Percentiles rank a stretch among this genome's conserved stretches.
Conservation (phyloP, 2,329 filamentous ascomycete genomes). For the Exophiala phaeomuriformis region DNA sequence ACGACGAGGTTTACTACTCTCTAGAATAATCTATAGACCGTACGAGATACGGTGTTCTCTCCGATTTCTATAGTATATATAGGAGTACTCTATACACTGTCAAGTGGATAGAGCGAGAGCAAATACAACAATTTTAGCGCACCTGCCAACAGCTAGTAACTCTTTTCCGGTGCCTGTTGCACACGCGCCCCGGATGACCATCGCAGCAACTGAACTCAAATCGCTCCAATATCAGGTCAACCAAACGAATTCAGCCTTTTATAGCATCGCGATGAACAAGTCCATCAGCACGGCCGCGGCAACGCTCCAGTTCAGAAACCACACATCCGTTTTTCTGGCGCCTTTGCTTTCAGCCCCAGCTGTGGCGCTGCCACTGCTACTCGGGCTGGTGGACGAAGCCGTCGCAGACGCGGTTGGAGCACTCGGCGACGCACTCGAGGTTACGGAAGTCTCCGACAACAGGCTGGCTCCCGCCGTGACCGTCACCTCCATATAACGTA, state of each 20-base stretch:
- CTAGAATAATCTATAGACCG: too few species aligned
- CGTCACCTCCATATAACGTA: conserved; percentile 11
- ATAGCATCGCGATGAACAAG: conserved; percentile 1
- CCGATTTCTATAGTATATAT: too few species aligned
- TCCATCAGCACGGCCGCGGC: conserved; percentile 10
- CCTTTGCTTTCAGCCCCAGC: neutral
- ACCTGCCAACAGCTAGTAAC: too few species aligned
- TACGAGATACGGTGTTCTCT: too few species aligned
- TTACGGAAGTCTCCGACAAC: neutral
- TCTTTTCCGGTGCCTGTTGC: too few species aligned
- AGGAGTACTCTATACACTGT: too few species aligned
- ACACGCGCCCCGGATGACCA: too few species aligned
- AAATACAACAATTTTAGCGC: too few species aligned
- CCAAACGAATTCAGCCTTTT: neutral
- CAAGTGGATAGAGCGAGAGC: too few species aligned
- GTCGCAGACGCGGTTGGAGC: neutral
- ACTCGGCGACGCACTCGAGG: conserved; percentile 2
- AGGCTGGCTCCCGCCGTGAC: conserved; percentile 6
- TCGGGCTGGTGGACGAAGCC: neutral
- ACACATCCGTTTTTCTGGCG: conserved; percentile 4
- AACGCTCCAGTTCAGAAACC: conserved; percentile 1
- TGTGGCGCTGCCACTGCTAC: conserved; percentile 3
- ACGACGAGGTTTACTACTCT: too few species aligned
- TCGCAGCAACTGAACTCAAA: too few species aligned
- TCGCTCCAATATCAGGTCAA: neutral